Base-by-base conservation (phyloP, 331 rosid genomes). In the Rhamnella rubrinervis region DNA sequence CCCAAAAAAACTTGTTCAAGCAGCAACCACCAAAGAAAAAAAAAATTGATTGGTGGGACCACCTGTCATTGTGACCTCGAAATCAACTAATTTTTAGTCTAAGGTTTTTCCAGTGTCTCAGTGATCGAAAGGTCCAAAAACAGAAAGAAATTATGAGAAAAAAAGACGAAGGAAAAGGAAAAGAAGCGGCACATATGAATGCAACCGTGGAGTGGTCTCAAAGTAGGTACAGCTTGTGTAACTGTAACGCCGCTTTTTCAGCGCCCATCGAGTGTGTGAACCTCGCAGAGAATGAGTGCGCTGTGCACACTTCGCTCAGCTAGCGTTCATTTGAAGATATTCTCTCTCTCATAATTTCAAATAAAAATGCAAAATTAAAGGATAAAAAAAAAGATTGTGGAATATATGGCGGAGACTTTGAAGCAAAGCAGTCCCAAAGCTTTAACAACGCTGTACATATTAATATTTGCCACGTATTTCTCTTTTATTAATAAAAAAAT, bases 321-420 rank as follows among this genome's bases (percentile, higher is more conserved):
- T 64, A 63, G 64, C 77, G 77, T 82, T 72, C 38, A 46, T 21
- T 67, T n/a, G 60, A 81, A 86, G 84, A 76, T 78, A 80, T 67
- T 49, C 47, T 52, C 55, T 58, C 50, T 31, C 4, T 46, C 46
- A 67, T 59, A 63, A 74, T 19, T 56, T 53, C 66, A 16, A 28
- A 39, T 20, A 1, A 19, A 50, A 55, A 39, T 31, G 13, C 1
- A 21, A 19, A 41, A 16, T 31, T 0, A n/a, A 31, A 56, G 6
- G 26, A 38, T 7, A 2, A 50, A 6, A 46, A 46, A 8, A 39
- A 17, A 52, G 15, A 50, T 53, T 20, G 15, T 17, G 47, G 21
- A 25, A 55, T 21, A 40, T 44, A 44, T 41, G 35, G 55, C 71
- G 25, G 67, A 71, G 72, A 62, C 88, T 78, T 74, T 14, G n/a